Base-by-base conservation (phyloP, 257 asterid genomes). In the Jacaranda mimosifolia region DNA sequence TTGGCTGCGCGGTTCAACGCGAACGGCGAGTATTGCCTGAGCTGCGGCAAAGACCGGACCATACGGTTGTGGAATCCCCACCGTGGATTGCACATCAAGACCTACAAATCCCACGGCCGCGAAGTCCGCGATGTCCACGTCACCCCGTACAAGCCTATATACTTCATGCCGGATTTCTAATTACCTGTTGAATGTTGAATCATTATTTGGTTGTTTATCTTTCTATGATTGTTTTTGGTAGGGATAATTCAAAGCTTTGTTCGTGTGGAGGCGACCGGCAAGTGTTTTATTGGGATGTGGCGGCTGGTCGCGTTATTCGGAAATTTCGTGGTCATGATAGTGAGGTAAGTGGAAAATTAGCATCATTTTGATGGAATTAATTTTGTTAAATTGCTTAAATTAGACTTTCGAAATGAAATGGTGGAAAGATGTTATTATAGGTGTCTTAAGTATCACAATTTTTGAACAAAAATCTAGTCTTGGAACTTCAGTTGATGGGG, bases 321-420 rank as follows among this genome's bases (percentile, higher is more conserved):
- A 94, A 94, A 68, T 94, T 94, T 56, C 97, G 99, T 38, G 99
- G 99, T 35, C 99, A 94, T 89, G 99, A 92, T 77, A 94, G 99
- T 85, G 99, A 94, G 97, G 99, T 91, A 48, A 55, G 84, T 77
- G 26, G 26, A 39, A 26, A 43, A 38, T 39, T 63, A 6, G 13
- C 72, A 48, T 72, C 46, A 38, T 58, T 52, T 63, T 39, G 68
- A n/a, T 77, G 52, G 39, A 42, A 63, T 72, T 53, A 6, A 43
- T 67, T 53, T 73, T 57, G 68, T 62, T 40, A 63, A 42, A 35
- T 26, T 64, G 26, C 38, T 11, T 43, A 14, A 63, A 63, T 63
- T 68, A 67, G 72, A 65, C 40, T 51, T 63, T 52, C 5, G 13
- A 51, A 38, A 48, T 77, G 21, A 26, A 67, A 6, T 73, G 63